These are phyloP conservation scores for Tricholoma sp. DNA, from an alignment of 768 basidiomycete genomes.

Conservation along the genomic window DNA sequence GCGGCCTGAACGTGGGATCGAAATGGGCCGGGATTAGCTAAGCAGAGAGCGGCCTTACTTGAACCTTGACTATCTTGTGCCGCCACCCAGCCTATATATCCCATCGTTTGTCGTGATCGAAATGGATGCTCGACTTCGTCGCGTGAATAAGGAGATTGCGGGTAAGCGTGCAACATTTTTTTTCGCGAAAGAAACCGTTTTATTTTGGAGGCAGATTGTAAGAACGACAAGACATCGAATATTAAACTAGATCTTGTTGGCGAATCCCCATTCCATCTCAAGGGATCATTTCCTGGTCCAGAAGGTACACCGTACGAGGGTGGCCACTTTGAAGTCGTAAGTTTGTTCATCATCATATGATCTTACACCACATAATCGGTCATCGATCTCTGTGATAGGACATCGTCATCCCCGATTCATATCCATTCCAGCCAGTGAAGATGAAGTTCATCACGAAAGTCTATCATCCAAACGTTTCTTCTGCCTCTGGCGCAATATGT, in stretches of 20 bases:
- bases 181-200: not conserved
- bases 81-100: not conserved
- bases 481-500: constrained; percentile 92
- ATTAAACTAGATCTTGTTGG: constrained; percentile 86
- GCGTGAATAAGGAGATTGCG: constrained; percentile 92
- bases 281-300: constrained; percentile 88
- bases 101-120: constrained; percentile 6
- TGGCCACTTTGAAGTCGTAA: constrained; percentile 85
- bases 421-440: constrained; percentile 92
- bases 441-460: constrained; percentile 99
- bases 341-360: constrained; percentile 24
- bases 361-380: constrained; percentile 1
- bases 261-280: constrained; percentile 87
- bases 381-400: constrained; percentile 46
- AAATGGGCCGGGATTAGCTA: constrained; percentile 1
- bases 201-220: constrained; percentile 61
- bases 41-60: constrained; percentile 2
- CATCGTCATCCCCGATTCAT: constrained; percentile 87
- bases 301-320: constrained; percentile 93
- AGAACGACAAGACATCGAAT: constrained; percentile 88
- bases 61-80: constrained; percentile 1
- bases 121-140: constrained; percentile 85
- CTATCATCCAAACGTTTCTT: constrained; percentile 94
- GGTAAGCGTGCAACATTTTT: constrained; percentile 39
- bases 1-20: not conserved